phyloP scores from a whole-genome alignment of 2,329 filamentous ascomycete species.

The Cytospora schulzeri region DNA sequence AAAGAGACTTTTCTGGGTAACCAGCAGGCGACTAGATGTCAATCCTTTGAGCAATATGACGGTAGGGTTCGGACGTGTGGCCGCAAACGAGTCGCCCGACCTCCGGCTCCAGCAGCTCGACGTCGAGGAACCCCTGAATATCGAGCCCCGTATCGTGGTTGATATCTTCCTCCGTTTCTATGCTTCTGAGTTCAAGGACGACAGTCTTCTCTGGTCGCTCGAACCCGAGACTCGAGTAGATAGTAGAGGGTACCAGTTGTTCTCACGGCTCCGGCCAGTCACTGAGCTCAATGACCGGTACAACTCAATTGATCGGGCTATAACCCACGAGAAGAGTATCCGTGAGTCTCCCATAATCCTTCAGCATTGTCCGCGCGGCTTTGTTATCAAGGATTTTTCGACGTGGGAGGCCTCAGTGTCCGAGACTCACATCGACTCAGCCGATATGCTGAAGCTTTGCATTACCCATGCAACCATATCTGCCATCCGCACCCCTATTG shows the following conservation, averaged over 20 bases:
- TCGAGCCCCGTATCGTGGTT: slow-evolving; percentile 24
- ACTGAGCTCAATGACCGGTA: slow-evolving; percentile 29
- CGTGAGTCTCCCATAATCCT: too few species aligned
- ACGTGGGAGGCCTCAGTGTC: neutral
- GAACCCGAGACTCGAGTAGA: too few species aligned
- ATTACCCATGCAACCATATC: neutral
- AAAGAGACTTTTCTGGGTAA: slow-evolving; percentile 34
- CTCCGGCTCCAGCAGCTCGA: slow-evolving; percentile 33
- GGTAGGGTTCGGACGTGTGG: slow-evolving; percentile 31
- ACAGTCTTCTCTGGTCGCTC: slow-evolving; percentile 23
- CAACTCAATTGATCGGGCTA: too few species aligned
- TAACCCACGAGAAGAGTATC: too few species aligned
- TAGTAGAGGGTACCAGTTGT: too few species aligned
- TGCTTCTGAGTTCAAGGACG: neutral
- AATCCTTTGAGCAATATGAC: slow-evolving; percentile 33
- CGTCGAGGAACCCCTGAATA: slow-evolving; percentile 20
- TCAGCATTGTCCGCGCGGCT: too few species aligned
- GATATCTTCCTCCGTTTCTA: slow-evolving; percentile 26
- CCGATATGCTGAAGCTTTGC: neutral
- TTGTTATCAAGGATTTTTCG: too few species aligned
- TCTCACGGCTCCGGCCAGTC: slow-evolving; percentile 20
- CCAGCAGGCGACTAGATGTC: slow-evolving; percentile 27
- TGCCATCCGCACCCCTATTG: neutral
- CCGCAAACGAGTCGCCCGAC: slow-evolving; percentile 28
- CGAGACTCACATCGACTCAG: neutral